Conservation (phyloP, 2,329 filamentous ascomycete genomes). For the Ophiostoma piceae region DNA sequence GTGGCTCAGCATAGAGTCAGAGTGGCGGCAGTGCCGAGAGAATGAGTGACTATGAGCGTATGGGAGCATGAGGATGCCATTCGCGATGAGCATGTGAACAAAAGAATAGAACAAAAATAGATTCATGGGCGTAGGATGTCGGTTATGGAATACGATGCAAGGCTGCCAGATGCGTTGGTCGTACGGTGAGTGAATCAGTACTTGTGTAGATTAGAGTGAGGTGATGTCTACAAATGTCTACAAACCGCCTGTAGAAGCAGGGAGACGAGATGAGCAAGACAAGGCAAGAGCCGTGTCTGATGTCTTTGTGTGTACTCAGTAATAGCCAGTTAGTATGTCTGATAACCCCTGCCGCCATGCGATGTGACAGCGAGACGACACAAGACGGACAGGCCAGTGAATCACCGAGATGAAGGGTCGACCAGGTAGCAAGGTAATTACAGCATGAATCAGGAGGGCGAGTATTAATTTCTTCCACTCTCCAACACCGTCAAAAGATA, state of each 20-base stretch:
- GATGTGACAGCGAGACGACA: slow-evolving; percentile 5
- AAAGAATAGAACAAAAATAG: background rate
- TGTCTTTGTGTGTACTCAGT: background rate
- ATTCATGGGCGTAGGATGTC: background rate
- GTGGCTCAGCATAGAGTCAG: background rate
- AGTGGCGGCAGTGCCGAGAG: background rate
- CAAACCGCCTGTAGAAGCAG: background rate
- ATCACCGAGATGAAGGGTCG: slow-evolving; percentile 12
- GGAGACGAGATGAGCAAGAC: slow-evolving; percentile 9
- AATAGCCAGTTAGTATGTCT: background rate
- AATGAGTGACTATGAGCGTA: background rate
- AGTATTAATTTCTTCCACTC: background rate
- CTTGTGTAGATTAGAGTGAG: slow-evolving; percentile 1
- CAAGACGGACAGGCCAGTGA: slow-evolving; percentile 5
- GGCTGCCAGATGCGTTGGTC: background rate
- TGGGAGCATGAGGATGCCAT: background rate
- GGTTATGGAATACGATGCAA: slow-evolving; percentile 4
- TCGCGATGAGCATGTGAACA: background rate
- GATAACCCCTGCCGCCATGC: background rate
- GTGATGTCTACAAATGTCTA: too few species aligned
- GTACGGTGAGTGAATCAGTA: background rate
- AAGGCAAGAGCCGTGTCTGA: background rate
- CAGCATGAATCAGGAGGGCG: slow-evolving; percentile 7
- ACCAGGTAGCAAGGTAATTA: background rate
- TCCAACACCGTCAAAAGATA: background rate